These are phyloP conservation scores for Volvox africanus DNA, from an alignment of 139 green algal species.

Conservation along the genomic window DNA sequence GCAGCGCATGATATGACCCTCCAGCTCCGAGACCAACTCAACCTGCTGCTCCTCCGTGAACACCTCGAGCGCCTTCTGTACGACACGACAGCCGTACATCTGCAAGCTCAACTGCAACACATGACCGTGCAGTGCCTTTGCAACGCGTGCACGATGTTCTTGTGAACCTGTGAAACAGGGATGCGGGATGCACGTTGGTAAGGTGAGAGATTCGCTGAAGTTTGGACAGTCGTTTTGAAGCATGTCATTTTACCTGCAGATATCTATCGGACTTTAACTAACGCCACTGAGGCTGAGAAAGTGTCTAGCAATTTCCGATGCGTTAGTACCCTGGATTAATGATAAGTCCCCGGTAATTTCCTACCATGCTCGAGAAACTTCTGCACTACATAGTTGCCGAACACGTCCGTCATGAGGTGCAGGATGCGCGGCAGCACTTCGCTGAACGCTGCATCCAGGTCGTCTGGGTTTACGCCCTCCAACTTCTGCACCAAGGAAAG, in stretches of 20 bases:
- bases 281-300: too few species aligned
- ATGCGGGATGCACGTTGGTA: neutral
- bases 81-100: constrained; percentile 95
- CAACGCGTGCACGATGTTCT: constrained; percentile 54
- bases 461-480: constrained; percentile 63
- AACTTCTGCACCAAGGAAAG: constrained; percentile 79
- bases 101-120: constrained; percentile 72
- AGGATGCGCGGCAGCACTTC: constrained; percentile 76
- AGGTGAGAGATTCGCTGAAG: too few species aligned
- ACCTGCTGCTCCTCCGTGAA: constrained; percentile 54
- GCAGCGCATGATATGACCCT: constrained; percentile 82
- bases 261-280: too few species aligned
- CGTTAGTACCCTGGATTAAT: too few species aligned
- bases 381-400: constrained; percentile 94
- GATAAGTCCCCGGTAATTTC: neutral
- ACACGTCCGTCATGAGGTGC: constrained; percentile 91
- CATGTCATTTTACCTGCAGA: too few species aligned
- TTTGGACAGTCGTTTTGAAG: too few species aligned
- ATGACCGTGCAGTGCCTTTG: constrained; percentile 56
- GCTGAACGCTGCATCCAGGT: constrained; percentile 74
- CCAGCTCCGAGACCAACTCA: constrained; percentile 58
- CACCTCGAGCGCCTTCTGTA: constrained; percentile 92
- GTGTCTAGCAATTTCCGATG: too few species aligned
- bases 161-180: neutral
- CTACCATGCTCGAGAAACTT: constrained; percentile 54